Base-by-base conservation (phyloP, 345 rosid genomes). In the Trapa bicornis region DNA sequence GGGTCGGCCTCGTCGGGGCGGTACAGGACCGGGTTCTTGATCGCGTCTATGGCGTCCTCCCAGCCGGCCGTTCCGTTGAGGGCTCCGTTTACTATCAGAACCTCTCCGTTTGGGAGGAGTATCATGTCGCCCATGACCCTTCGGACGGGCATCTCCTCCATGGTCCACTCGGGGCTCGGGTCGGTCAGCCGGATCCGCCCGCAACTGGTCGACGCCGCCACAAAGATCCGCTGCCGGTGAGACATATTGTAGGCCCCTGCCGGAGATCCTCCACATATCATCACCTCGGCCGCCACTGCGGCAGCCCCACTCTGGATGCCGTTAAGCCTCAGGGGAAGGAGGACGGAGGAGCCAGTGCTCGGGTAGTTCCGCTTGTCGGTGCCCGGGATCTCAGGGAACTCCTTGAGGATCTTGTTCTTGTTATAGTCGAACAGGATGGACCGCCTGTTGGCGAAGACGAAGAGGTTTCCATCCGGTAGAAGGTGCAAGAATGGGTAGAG, bases 401-500 rank as follows among this genome's bases (percentile, higher is more conserved):
- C 83, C 63, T 78, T 88, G 37, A 91, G 37, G 68, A 85, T 79
- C 37, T 72, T 17, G 75, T 80, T 77, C 22, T 70, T 71, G 29
- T 57, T 67, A 37, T 84, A 86, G 66, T 91, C 84, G 60, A 82
- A 72, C 77, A 77, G 22, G 45, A 91, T 86, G 1, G 97, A 88
- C 67, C 85, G 83, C 64, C 72, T 74, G 66, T 86, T 91, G 5
- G 97, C 92, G 69, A 91, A 91, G 48, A 91, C 77, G 81, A 86
- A 86, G 22, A 91, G 86, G 62, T 88, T 88, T 0, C 97, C 96
- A 63, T 85, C 88, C 5, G 92, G 92, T 5, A 88, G 71, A 1
- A 91, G 77, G 73, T 88, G 89, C 75, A 88, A 66, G 75, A 91
- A 88, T 1, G 97, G 97, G 57, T 91, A 91, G 47, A 91, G 92